Evolutionary conservation across 2,329 filamentous ascomycete species (phyloP).

Genomic region (Pezicula neosporulosa): DNA sequence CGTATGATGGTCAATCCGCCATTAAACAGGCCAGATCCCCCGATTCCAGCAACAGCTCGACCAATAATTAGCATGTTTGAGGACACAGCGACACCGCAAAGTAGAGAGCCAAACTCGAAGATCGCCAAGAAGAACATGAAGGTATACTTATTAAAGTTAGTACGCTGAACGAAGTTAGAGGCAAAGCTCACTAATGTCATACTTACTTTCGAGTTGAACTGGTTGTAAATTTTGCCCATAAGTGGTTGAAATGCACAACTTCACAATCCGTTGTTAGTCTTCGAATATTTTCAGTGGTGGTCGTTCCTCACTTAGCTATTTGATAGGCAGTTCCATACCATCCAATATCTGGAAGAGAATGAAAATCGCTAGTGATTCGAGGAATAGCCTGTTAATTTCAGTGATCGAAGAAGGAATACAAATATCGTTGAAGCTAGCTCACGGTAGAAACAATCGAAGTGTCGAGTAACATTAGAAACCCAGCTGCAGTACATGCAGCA

Average conservation of each 20-base stretch:
- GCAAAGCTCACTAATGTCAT: not conserved
- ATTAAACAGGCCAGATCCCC: constrained; percentile 45
- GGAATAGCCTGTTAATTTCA: constrained; percentile 25
- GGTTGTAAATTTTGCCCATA: constrained; percentile 45
- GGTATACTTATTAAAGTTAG: constrained; percentile 3
- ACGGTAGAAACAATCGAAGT: too few species aligned
- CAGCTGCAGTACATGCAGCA: too few species aligned
- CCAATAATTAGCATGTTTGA: constrained; percentile 51
- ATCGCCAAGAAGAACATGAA: constrained; percentile 32
- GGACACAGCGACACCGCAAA: constrained; percentile 46
- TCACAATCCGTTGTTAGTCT: not conserved
- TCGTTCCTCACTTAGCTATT: constrained; percentile 11
- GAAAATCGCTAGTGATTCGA: constrained; percentile 32
- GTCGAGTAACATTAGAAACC: too few species aligned
- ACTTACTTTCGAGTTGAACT: constrained; percentile 28
- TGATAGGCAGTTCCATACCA: constrained; percentile 33
- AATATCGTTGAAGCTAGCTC: not conserved
- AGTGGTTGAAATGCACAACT: constrained; percentile 47
- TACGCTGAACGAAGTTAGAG: not conserved
- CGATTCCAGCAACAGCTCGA: constrained; percentile 48
- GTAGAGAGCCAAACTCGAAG: constrained; percentile 51
- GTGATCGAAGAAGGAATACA: not conserved
- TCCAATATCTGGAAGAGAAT: constrained; percentile 30
- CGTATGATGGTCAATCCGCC: constrained; percentile 48
- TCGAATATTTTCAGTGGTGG: not conserved